Evolutionary conservation across 1,284 basidiomycete genomes (phyloP).

Genomic region (Waitea zeae): DNA sequence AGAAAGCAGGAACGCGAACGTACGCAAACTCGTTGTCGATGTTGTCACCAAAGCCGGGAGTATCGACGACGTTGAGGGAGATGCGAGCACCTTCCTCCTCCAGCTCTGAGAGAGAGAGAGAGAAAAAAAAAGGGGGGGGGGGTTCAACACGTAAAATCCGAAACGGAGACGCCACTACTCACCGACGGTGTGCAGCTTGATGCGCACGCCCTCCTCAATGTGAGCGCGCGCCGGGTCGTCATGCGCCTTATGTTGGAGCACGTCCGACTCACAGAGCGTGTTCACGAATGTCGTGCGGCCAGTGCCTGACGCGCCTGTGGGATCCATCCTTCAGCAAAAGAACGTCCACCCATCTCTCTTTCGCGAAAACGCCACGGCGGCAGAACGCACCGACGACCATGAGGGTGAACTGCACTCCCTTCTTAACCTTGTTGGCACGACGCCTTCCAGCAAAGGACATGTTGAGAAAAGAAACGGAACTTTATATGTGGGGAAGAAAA

Average conservation of each 20-base stretch:
- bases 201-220: constrained; percentile 87
- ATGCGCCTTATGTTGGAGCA: constrained; percentile 71
- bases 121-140: too few species aligned
- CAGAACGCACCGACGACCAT: constrained; percentile 76
- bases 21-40: constrained; percentile 98
- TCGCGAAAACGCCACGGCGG: neutral
- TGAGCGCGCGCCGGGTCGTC: constrained; percentile 85
- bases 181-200: constrained; percentile 94
- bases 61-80: constrained; percentile 95
- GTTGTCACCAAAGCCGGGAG: constrained; percentile 97
- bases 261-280: constrained; percentile 90
- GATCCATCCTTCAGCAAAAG: neutral
- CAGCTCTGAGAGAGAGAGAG: constrained; percentile 45
- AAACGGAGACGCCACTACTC: too few species aligned
- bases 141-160: too few species aligned
- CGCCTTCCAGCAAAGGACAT: constrained; percentile 78
- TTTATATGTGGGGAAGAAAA: constrained; percentile 8
- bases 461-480: too few species aligned
- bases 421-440: constrained; percentile 90
- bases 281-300: constrained; percentile 97
- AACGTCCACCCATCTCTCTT: constrained; percentile 5
- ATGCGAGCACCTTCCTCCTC: constrained; percentile 98
- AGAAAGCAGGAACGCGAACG: constrained; percentile 17
- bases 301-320: constrained; percentile 80
- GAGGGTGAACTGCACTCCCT: constrained; percentile 90